phyloP scores from a whole-genome alignment of 2,329 filamentous ascomycete species.

The Microsporum ferrugineum region DNA sequence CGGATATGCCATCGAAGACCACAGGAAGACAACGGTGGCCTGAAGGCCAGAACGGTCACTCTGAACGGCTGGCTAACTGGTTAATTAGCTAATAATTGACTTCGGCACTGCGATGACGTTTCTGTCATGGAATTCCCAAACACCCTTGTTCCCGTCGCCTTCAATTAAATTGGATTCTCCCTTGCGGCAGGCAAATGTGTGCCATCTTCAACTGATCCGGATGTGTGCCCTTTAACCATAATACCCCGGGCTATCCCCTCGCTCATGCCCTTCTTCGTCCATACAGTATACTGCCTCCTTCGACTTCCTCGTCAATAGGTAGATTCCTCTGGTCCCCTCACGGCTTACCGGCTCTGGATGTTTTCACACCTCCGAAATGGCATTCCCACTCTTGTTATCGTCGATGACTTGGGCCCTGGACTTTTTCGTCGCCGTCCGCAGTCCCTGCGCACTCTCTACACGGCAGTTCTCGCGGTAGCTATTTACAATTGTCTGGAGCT shows the following conservation, averaged over 20 bases:
- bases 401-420: background rate
- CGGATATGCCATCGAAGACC: too few relatives aligned
- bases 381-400: background rate
- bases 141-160: background rate
- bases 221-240: background rate
- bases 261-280: background rate
- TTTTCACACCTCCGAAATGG: background rate
- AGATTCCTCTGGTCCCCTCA: background rate
- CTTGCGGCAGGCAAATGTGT: background rate
- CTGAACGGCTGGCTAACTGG: too few relatives aligned
- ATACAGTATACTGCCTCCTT: too few relatives aligned
- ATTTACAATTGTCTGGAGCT: slow-evolving; percentile 26
- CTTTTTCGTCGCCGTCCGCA: background rate
- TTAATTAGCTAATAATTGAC: background rate
- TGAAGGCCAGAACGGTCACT: too few relatives aligned
- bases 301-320: too few relatives aligned
- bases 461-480: background rate
- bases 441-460: background rate
- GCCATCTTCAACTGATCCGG: background rate
- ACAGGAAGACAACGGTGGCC: too few relatives aligned
- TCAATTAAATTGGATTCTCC: background rate
- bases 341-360: background rate
- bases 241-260: background rate
- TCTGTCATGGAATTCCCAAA: background rate
- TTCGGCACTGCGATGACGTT: background rate